Percentiles rank a stretch among this genome's conserved stretches.
Conservation (phyloP, 345 rosid species). For the Nephelium lappaceum region DNA sequence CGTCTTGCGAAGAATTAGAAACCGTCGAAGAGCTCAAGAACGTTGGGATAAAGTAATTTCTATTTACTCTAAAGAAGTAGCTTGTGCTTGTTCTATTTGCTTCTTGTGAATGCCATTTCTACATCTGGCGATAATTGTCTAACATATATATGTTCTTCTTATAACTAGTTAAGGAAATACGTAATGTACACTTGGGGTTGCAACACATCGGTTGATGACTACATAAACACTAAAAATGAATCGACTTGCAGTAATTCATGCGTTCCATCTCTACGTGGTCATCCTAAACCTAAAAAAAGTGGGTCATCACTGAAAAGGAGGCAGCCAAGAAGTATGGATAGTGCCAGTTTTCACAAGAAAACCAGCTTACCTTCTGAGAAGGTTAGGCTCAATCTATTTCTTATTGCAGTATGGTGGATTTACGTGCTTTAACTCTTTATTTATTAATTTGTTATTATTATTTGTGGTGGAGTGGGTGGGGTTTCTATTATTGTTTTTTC, state of each 20-base stretch:
- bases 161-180: slow-evolving; percentile 81
- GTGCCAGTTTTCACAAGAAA: slow-evolving; percentile 43
- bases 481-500: slow-evolving; percentile 6
- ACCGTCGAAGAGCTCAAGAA: slow-evolving; percentile 74
- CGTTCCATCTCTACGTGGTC: slow-evolving; percentile 39
- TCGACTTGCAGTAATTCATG: slow-evolving; percentile 39
- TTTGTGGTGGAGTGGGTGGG: neutral
- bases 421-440: neutral
- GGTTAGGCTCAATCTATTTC: slow-evolving; percentile 41
- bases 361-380: slow-evolving; percentile 44
- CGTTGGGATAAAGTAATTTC: slow-evolving; percentile 81
- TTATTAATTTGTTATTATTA: neutral
- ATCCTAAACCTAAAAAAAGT: slow-evolving; percentile 18
- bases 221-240: slow-evolving; percentile 21
- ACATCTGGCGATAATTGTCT: slow-evolving; percentile 13
- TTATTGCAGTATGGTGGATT: neutral
- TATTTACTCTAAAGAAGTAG: slow-evolving; percentile 15
- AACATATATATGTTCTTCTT: slow-evolving; percentile 13
- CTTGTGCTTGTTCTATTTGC: neutral
- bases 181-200: slow-evolving; percentile 83
- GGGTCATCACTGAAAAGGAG: slow-evolving; percentile 41
- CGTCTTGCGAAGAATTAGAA: slow-evolving; percentile 62
- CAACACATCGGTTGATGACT: slow-evolving; percentile 50
- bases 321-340: slow-evolving; percentile 25
- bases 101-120: neutral